Evolutionary conservation across 352 stramenopile genomes (phyloP).

Genomic region (Blastocystis sp.): DNA sequence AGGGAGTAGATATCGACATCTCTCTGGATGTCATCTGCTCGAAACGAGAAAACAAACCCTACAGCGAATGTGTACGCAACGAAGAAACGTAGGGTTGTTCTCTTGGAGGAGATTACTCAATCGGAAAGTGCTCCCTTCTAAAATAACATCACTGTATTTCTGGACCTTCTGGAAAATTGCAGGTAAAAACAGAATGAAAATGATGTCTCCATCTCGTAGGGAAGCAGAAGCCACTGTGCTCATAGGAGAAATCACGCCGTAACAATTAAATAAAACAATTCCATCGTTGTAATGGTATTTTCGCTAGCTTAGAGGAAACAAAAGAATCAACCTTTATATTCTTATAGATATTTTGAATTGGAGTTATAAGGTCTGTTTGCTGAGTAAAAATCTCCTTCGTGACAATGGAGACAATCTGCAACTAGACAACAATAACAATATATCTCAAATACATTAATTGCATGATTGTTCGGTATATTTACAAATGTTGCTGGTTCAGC

Average conservation of each 20-base stretch:
- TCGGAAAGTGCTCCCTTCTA: too few species aligned
- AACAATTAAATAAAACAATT: not conserved
- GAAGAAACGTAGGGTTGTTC: not conserved
- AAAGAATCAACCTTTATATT: slow-evolving; percentile 2
- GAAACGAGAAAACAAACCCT: not conserved
- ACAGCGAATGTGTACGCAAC: slow-evolving; percentile 8
- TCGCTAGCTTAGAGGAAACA: not conserved
- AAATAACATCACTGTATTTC: not conserved
- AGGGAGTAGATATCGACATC: not conserved
- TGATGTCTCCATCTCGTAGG: not conserved
- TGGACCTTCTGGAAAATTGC: not conserved
- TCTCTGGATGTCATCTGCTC: not conserved
- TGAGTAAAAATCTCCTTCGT: slow-evolving; percentile 6
- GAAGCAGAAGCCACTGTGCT: not conserved
- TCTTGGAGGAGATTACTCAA: not conserved
- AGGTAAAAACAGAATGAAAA: slow-evolving; percentile 3
- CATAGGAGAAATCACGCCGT: not conserved
- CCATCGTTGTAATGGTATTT: not conserved
- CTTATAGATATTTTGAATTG: not conserved
- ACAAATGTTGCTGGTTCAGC: too few species aligned
- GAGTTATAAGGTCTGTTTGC: not conserved
- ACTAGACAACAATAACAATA: not conserved
- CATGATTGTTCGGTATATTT: not conserved
- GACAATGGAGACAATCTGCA: not conserved
- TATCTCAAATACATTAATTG: not conserved